Evolutionary conservation across 345 rosid species (phyloP).

Genomic region (Rhodamnia rubescens): DNA sequence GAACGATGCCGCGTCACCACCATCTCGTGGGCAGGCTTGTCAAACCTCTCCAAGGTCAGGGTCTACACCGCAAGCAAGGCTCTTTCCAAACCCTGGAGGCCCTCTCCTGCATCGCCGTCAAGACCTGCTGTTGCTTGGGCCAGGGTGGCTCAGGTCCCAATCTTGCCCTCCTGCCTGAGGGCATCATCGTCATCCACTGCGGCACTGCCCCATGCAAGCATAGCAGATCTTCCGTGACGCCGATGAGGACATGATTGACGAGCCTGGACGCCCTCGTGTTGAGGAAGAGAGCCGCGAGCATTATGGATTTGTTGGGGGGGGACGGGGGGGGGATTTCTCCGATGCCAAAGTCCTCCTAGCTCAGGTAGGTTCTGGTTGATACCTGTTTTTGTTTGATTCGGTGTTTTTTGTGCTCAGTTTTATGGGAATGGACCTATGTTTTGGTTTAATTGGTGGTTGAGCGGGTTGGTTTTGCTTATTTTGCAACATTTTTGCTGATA

Average conservation of each 20-base stretch:
- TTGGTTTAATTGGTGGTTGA: background rate
- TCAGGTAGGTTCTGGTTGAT: slow-evolving; percentile 19
- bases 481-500: background rate
- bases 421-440: background rate
- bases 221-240: slow-evolving; percentile 24
- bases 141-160: slow-evolving; percentile 81
- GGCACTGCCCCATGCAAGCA: slow-evolving; percentile 13
- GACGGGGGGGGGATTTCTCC: slow-evolving; percentile 23
- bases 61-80: slow-evolving; percentile 24
- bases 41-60: slow-evolving; percentile 26
- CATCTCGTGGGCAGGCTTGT: background rate
- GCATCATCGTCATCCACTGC: slow-evolving; percentile 46
- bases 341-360: slow-evolving; percentile 19
- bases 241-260: slow-evolving; percentile 10
- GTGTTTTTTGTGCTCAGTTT: background rate
- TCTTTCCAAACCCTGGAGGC: slow-evolving; percentile 25
- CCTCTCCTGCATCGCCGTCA: slow-evolving; percentile 40
- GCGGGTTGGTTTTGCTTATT: background rate
- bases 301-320: too few relatives aligned
- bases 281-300: slow-evolving; percentile 45
- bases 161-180: slow-evolving; percentile 50
- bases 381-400: background rate
- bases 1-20: background rate
- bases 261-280: slow-evolving; percentile 48
- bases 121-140: slow-evolving; percentile 59